Evolutionary conservation across 345 rosid genomes (phyloP).

Genomic region (Aurinia saxatilis): DNA sequence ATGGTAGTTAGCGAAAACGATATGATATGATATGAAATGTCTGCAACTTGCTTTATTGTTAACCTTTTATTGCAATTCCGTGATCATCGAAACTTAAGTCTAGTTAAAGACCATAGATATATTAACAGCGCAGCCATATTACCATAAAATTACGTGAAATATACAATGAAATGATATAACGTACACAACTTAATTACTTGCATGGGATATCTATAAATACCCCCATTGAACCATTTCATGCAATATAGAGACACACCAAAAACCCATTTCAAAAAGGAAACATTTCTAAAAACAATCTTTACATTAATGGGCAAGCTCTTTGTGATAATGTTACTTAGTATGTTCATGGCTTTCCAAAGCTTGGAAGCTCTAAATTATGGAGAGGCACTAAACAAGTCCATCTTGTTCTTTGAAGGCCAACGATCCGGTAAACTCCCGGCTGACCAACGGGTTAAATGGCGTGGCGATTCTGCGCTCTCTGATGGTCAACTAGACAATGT

Average conservation of each 20-base stretch:
- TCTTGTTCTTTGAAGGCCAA: constrained; percentile 78
- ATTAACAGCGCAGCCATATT: constrained; percentile 10
- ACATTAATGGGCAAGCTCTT: too few relatives aligned
- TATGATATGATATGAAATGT: background rate
- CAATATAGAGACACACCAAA: constrained; percentile 3
- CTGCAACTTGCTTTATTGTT: constrained; percentile 8
- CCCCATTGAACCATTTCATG: constrained; percentile 8
- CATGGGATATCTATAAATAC: constrained; percentile 26
- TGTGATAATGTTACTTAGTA: too few relatives aligned
- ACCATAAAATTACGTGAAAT: constrained; percentile 12
- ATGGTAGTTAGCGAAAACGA: background rate
- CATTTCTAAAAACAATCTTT: background rate
- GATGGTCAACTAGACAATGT: constrained; percentile 66
- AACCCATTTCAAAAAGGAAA: constrained; percentile 1
- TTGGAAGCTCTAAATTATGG: constrained; percentile 32
- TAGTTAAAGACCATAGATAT: background rate
- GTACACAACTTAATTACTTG: constrained; percentile 12
- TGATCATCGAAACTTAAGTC: constrained; percentile 20
- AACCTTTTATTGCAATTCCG: constrained; percentile 7
- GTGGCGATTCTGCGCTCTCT: constrained; percentile 59
- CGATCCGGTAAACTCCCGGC: constrained; percentile 63
- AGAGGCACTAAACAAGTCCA: constrained; percentile 55
- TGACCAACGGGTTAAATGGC: constrained; percentile 57
- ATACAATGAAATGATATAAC: constrained; percentile 3
- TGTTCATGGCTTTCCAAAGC: constrained; percentile 19